Evolutionary conservation across 169 alveolate genomes (phyloP), one percentile per base, ranked within the genome.

Genomic region (Plasmodium billcollinsi): DNA sequence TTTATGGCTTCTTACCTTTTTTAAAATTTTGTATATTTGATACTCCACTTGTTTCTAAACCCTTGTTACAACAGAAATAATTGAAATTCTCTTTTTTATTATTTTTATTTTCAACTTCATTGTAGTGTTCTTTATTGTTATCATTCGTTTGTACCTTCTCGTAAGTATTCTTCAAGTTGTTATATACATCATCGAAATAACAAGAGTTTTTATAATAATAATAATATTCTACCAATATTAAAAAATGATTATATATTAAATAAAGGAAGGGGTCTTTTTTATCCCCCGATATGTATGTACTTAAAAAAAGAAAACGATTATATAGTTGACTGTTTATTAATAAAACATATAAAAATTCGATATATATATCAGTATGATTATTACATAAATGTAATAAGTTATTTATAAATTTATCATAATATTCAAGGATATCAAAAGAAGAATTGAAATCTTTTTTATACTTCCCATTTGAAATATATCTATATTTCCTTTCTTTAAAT

Each of bases 291-390:
- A 58, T 50, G 49, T 26, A 78, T 52, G 63, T 78, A 58, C 89
- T 63, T 9, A 78, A 65, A 56, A 59, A 78, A 39, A 78, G 69
- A 58, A 78, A 78, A 70, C 67, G 8, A 18, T 78, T 78, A 66
- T 65, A 78, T 8, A 78, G 72, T 1, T 78, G 45, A 21, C 78
- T 78, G 45, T 78, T 66, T 26, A 78, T 78, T 78, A 78, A 29
- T 50, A 78, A 47, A 43, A 71, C 33, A 59, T 78, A 78, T 2
- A 78, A 43, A 29, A 78, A 78, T 78, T 78, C 89, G 3, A 78
- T 66, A 45, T 78, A 78, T 66, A 59, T 66, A 47, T 78, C 74
- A 11, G 76, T 65, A 15, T 65, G 11, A 26, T 66, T 58, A 54
- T 54, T 52, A 58, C 76, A 78, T 71, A 78, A 9, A 61, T 78